These are phyloP conservation scores for Harringtonia lauricola DNA, from an alignment of 2,329 filamentous ascomycete genomes.

Conservation along the genomic window DNA sequence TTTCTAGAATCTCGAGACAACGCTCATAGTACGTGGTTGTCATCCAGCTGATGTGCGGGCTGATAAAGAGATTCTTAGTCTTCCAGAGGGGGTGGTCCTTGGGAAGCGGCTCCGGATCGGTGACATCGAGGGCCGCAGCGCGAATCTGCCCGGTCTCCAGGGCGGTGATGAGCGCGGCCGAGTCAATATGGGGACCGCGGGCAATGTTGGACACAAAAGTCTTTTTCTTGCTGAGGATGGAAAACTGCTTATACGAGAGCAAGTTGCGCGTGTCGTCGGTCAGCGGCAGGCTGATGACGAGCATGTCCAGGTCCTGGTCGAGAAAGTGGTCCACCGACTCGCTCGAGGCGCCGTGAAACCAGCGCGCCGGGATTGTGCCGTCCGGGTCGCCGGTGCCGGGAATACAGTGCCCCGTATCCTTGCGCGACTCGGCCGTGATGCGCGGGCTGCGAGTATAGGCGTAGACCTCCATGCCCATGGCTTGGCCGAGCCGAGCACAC, in stretches of 20 bases:
- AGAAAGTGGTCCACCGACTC: slow-evolving; percentile 28
- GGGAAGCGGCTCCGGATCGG: slow-evolving; percentile 56
- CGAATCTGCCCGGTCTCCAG: slow-evolving; percentile 22
- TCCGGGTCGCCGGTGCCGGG: slow-evolving; percentile 43
- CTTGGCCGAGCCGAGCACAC: slow-evolving; percentile 36
- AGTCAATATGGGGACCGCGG: slow-evolving; percentile 26
- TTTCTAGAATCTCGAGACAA: slow-evolving; percentile 5
- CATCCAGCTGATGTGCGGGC: slow-evolving; percentile 16
- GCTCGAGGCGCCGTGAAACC: slow-evolving; percentile 26
- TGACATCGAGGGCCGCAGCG: slow-evolving; percentile 57
- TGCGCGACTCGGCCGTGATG: slow-evolving; percentile 43
- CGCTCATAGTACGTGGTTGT: slow-evolving; percentile 2
- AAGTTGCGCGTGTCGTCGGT: slow-evolving; percentile 25
- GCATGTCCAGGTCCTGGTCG: slow-evolving; percentile 27
- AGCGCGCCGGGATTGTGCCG: slow-evolving; percentile 27
- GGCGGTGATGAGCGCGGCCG: slow-evolving; percentile 38
- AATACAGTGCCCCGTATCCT: slow-evolving; percentile 50
- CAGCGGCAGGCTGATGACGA: slow-evolving; percentile 29
- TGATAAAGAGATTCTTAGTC: slow-evolving; percentile 45
- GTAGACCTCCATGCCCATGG: slow-evolving; percentile 55
- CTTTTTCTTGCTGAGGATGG: slow-evolving; percentile 13
- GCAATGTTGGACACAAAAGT: slow-evolving; percentile 52
- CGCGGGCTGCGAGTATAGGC: slow-evolving; percentile 50
- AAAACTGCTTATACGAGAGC: slow-evolving; percentile 26
- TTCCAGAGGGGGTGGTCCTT: slow-evolving; percentile 49